phyloP scores from a whole-genome alignment of 495 filamentous ascomycete genomes.

The Entonaema liquescens region DNA sequence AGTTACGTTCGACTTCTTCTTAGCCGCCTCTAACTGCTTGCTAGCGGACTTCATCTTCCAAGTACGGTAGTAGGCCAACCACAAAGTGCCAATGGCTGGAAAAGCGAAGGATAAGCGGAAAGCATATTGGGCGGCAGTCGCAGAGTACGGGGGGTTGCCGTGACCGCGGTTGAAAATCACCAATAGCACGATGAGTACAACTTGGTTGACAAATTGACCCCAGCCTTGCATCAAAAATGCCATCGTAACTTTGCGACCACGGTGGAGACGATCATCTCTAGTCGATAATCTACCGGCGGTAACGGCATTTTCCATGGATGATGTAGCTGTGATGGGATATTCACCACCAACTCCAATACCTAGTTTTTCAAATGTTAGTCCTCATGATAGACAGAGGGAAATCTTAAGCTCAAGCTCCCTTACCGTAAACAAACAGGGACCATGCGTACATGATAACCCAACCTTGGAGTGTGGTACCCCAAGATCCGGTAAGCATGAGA shows the following conservation, averaged over 20 bases:
- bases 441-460: slow-evolving; percentile 95
- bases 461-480: slow-evolving; percentile 83
- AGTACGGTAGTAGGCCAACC: slow-evolving; percentile 89
- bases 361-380: slow-evolving; percentile 31
- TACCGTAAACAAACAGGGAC: slow-evolving; percentile 88
- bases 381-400: neutral
- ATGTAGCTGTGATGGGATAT: slow-evolving; percentile 96
- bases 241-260: slow-evolving; percentile 88
- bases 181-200: slow-evolving; percentile 79
- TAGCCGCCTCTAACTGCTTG: slow-evolving; percentile 76
- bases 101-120: slow-evolving; percentile 87
- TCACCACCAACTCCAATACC: slow-evolving; percentile 88
- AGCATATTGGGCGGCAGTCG: slow-evolving; percentile 77
- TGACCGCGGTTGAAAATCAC: slow-evolving; percentile 80
- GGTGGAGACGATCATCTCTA: slow-evolving; percentile 88
- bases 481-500: slow-evolving; percentile 84
- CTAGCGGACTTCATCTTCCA: slow-evolving; percentile 82
- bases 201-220: slow-evolving; percentile 93
- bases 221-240: slow-evolving; percentile 98
- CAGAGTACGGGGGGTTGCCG: slow-evolving; percentile 76
- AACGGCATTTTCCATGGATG: slow-evolving; percentile 90
- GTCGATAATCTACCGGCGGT: slow-evolving; percentile 86
- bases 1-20: slow-evolving; percentile 85
- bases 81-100: slow-evolving; percentile 86
- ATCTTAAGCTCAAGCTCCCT: slow-evolving; percentile 3